Base-by-base conservation (phyloP, 2,329 filamentous ascomycete genomes). In the Cercospora canescens region DNA sequence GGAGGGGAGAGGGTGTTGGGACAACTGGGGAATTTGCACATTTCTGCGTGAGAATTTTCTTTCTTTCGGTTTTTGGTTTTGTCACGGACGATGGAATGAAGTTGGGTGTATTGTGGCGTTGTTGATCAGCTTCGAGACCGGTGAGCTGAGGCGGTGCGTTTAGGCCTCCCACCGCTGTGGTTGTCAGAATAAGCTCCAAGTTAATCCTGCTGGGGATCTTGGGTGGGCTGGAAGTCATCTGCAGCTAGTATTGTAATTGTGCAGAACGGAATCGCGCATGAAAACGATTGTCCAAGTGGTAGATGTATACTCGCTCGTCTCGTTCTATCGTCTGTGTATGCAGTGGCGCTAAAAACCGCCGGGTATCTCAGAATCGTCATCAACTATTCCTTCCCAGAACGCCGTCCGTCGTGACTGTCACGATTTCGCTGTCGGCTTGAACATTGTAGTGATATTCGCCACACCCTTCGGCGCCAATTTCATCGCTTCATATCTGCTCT, bases 401-500 rank as follows among this genome's bases (percentile, higher is more conserved):
- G 9, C 39, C 60, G 30, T 12, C 11, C 32, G 6, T 66, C 60
- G 28, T 59, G 58, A 21, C 50, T 28, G 12, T 48, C 50, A 52
- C 45, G 28, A 1, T 50, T 65, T 66, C 24, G 55, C 67, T 59
- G 65, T 71, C 45, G 66, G 58, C 60, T 63, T 69, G 45, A 74
- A 73, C 65, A 74, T 71, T 4, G 63, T 66, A 21, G 87, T 85
- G 50, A 94, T 87, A 77, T 89, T 91, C 69, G 81, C 81, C 76
- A 93, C 91, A 4, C 85, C 83, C 70, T 83, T 86, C 0, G 85
- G 77, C 6, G 87, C 88, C 59, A 91, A 77, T 71, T 86, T 88
- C 70, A 91, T 76, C 50, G 83, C 85, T 35, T 87, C 84, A 76
- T 94, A 97, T 61, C 86, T 83, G 30, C 88, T 85, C 79, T 97